These are phyloP conservation scores for Hymenoscyphus fraxineus DNA, from an alignment of 2,329 filamentous ascomycete species.

Conservation along the genomic window DNA sequence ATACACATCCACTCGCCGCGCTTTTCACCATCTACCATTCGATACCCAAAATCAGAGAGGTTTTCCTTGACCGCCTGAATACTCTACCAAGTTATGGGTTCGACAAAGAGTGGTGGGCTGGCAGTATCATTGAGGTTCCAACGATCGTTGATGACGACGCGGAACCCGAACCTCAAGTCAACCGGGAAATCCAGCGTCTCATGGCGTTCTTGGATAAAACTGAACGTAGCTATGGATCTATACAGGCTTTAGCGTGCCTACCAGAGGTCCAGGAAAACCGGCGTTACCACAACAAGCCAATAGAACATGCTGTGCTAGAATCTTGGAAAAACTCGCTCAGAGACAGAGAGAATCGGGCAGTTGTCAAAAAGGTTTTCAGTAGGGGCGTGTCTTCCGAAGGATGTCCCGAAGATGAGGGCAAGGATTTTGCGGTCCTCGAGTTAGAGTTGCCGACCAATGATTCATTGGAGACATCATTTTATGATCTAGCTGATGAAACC, in stretches of 20 bases:
- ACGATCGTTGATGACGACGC: slow-evolving; percentile 15
- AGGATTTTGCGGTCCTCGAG: slow-evolving; percentile 33
- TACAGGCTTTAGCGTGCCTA: slow-evolving; percentile 42
- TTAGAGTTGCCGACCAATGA: slow-evolving; percentile 27
- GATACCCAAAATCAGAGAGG: slow-evolving; percentile 56
- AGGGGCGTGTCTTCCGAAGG: slow-evolving; percentile 23
- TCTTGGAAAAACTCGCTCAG: slow-evolving; percentile 23
- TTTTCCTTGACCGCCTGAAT: slow-evolving; percentile 45
- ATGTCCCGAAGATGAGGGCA: slow-evolving; percentile 15
- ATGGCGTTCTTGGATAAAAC: slow-evolving; percentile 61
- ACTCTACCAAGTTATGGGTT: slow-evolving; percentile 49
- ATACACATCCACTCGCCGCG: slow-evolving; percentile 43
- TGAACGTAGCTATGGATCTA: slow-evolving; percentile 56
- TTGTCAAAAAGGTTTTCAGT: slow-evolving; percentile 29
- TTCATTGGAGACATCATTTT: slow-evolving; percentile 29
- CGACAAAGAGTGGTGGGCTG: slow-evolving; percentile 59
- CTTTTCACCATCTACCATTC: slow-evolving; percentile 57
- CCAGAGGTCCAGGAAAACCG: slow-evolving; percentile 25
- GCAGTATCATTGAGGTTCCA: slow-evolving; percentile 43
- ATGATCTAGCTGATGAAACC: slow-evolving; percentile 34
- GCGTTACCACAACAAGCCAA: slow-evolving; percentile 28
- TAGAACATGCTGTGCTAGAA: slow-evolving; percentile 27
- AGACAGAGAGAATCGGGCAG: slow-evolving; percentile 13
- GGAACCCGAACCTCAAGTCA: slow-evolving; percentile 26
- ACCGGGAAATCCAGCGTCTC: slow-evolving; percentile 55